These are phyloP conservation scores for Lablab purpureus DNA, from an alignment of 306 rosid genomes.

Conservation along the genomic window DNA sequence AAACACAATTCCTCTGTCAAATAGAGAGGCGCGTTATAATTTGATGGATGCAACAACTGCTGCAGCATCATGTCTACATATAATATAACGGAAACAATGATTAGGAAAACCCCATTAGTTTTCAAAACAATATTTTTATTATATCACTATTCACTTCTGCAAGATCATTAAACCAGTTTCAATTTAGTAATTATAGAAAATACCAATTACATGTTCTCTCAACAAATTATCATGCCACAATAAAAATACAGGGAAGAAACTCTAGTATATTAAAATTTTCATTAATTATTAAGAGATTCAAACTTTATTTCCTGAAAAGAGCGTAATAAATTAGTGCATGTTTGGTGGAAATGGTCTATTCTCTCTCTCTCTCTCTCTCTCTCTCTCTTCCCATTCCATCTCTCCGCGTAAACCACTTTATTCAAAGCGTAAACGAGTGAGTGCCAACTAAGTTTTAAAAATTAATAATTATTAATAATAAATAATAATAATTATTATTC, in stretches of 20 bases:
- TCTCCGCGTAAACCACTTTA: conserved; percentile 41
- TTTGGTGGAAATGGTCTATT: neutral
- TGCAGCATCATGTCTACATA: no score
- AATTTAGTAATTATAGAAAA: no score
- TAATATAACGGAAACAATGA: neutral
- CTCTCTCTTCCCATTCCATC: neutral
- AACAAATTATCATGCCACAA: no score
- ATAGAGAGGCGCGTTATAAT: neutral
- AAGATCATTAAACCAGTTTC: neutral
- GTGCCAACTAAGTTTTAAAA: conserved; percentile 14
- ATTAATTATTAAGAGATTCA: no score
- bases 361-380: neutral
- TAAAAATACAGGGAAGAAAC: no score
- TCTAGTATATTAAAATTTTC: no score
- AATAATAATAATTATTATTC: no score
- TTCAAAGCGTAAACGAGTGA: conserved; percentile 41
- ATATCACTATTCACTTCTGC: neutral
- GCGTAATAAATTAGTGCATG: neutral
- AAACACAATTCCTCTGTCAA: neutral
- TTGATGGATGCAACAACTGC: neutral
- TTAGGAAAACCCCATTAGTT: neutral
- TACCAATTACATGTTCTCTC: no score
- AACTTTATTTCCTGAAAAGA: neutral
- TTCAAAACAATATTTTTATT: neutral
- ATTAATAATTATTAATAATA: no score